Evolutionary conservation across 768 basidiomycete species (phyloP), one percentile per base, ranked within the genome.

Genomic region (Nidula microcarpa): DNA sequence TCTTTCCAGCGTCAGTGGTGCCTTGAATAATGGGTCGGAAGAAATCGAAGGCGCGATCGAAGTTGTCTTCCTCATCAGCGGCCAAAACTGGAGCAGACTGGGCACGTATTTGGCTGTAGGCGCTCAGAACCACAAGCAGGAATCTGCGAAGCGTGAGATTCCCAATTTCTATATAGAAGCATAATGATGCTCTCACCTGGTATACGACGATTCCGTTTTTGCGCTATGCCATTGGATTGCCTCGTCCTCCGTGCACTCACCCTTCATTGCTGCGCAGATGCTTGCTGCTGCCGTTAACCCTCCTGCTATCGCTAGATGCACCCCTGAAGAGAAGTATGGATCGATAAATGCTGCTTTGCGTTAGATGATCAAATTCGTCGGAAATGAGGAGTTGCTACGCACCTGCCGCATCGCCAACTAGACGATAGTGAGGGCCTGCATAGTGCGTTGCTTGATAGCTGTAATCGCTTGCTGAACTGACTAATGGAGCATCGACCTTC

Each of bases 91-190:
- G 62, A 6, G 53, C 50, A 8, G 58, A 53, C 58, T 75, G 75
- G 5, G 69, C 55, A 33, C 66, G 65, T 55, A 76, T 75, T 53
- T 76, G 75, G 59, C 72, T 72, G 60, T 75, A 76, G 47, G 70
- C 68, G 50, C 72, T 68, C 16, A 76, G 60, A 1, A 72, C 71
- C 36, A 74, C 71, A 13, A 75, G 55, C 9, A 74, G 59, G 58
- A 75, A 76, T 37, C 72, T 74, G 35, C 10, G 10, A 17, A 9
- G 35, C 14, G 3, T 30, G 4, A 30, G 23, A 30, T 10, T 45
- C 13, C 13, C 37, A 18, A 41, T 14, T 33, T 44, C 41, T 36
- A 4, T 6, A 33, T 33, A 39, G 16, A 5, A n/a, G 17, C 1
- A 13, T 16, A 34, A 49, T 32, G 11, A 39, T 10, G 17, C 7